Evolutionary conservation across 371 early-diverging fungal species (phyloP), one percentile per base, ranked within the genome.

Genomic region (Agmasoma carcini): DNA sequence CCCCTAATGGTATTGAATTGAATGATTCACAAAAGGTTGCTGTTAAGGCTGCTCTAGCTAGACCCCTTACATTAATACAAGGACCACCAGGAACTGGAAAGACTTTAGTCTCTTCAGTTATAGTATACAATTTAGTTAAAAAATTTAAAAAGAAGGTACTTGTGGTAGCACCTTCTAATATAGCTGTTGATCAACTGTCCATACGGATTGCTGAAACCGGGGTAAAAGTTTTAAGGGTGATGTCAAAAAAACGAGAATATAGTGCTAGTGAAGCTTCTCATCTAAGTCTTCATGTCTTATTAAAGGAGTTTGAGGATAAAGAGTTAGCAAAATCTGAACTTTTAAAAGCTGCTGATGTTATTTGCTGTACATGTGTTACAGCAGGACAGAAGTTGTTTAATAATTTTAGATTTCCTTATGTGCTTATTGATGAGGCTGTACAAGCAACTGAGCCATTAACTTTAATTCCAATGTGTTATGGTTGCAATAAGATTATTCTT

Each of bases 161-260:
- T 37, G 91, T 96, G 0, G 87, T 87, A 66, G 93, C 95, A 0
- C 94, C 97, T n/a, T 83, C 84, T 67, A 96, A 96, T 69, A 92
- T 92, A 0, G 97, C 97, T 29, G 94, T 93, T 0, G 95, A 96
- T 75, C 90, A 96, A 72, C 73, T 96, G 34, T 83, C 92, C 0
- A 85, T 87, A 61, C 90, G 90, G 71, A 87, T 96, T 56, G 86
- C 53, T 72, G 80, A 80, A 31, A 90, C 90, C 0, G 88, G 90
- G 0, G 77, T 96, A 17, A 87, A 86, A 58, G 89, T 92, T 4
- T 88, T 93, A 15, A 83, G 96, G 25, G 79, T 96, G 37, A 81
- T 87, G 2, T 90, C 92, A 29, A 87, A 86, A 62, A 83, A 82
- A 11, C 81, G 92, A 30, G 94, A 95, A 73, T 86, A 87, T 6